phyloP scores from a whole-genome alignment of 805 yeast genomes.

The Pichia nakasei region DNA sequence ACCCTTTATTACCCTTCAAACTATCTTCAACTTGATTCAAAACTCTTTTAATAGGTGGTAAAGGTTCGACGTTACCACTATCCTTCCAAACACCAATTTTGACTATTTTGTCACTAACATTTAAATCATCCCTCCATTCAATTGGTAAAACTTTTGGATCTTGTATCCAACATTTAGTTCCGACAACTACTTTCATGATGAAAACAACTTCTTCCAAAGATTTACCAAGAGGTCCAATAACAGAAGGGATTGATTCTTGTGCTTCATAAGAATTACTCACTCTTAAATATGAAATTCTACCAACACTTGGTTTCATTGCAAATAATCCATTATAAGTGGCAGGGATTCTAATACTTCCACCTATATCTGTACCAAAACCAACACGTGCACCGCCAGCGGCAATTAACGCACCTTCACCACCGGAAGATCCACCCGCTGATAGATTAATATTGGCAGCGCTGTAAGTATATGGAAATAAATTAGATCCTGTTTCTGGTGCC shows the following conservation, averaged over 20 bases:
- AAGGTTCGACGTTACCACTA: slow-evolving; percentile 37
- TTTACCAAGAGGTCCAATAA: slow-evolving; percentile 47
- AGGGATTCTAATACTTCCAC: slow-evolving; percentile 46
- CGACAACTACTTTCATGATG: slow-evolving; percentile 31
- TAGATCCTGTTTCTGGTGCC: slow-evolving; percentile 48
- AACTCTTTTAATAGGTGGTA: slow-evolving; percentile 45
- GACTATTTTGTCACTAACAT: slow-evolving; percentile 20
- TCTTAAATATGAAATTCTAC: slow-evolving; percentile 27
- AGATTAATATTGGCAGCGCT: slow-evolving; percentile 44
- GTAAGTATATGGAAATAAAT: slow-evolving; percentile 39
- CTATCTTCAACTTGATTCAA: slow-evolving; percentile 22
- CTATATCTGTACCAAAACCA: slow-evolving; percentile 59
- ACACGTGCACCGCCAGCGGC: slow-evolving; percentile 47
- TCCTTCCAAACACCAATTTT: slow-evolving; percentile 35
- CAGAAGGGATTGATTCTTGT: slow-evolving; percentile 49
- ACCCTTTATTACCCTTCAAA: slow-evolving; percentile 18
- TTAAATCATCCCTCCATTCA: slow-evolving; percentile 32
- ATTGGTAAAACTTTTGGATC: slow-evolving; percentile 38
- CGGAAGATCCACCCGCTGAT: slow-evolving; percentile 57
- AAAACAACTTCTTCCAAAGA: slow-evolving; percentile 41
- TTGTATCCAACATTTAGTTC: slow-evolving; percentile 37
- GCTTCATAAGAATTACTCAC: slow-evolving; percentile 35
- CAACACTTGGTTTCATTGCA: slow-evolving; percentile 45
- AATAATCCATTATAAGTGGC: slow-evolving; percentile 49
- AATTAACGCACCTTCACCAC: slow-evolving; percentile 56